These are phyloP conservation scores for Arbutus unedo DNA, from an alignment of 148 eudicot species.

Conservation along the genomic window DNA sequence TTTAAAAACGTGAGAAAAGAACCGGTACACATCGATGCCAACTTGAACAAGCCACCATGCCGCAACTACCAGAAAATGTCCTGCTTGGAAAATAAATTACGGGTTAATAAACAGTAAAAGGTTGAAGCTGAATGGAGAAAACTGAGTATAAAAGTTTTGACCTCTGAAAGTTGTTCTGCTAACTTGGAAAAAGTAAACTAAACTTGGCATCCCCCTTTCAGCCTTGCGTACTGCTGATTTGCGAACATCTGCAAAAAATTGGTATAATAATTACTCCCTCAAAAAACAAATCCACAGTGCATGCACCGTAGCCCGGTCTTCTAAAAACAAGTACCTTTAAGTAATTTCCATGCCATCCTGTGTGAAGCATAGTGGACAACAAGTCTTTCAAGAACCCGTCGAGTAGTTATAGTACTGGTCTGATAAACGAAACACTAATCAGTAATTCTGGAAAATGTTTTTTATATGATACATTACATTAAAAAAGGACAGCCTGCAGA, in stretches of 20 bases:
- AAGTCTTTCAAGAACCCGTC: slow-evolving; percentile 83
- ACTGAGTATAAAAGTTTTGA: slow-evolving; percentile 11
- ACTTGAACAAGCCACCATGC: slow-evolving; percentile 95
- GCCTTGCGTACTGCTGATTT: slow-evolving; percentile 87
- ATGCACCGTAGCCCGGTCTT: not conserved
- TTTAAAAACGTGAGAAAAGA: slow-evolving; percentile 38
- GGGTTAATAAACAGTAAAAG: not conserved
- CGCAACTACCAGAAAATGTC: slow-evolving; percentile 75
- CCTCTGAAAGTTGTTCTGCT: slow-evolving; percentile 81
- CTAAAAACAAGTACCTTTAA: slow-evolving; percentile 56
- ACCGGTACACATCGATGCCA: slow-evolving; percentile 62
- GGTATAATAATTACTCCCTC: slow-evolving; percentile 5
- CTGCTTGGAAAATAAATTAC: slow-evolving; percentile 35
- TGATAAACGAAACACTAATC: slow-evolving; percentile 24
- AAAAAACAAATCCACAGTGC: not conserved
- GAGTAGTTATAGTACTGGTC: slow-evolving; percentile 80
- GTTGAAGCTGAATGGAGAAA: slow-evolving; percentile 10
- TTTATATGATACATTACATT: not conserved
- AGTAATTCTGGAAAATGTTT: slow-evolving; percentile 1
- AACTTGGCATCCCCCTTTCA: slow-evolving; percentile 60
- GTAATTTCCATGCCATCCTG: slow-evolving; percentile 93
- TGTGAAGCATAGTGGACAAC: slow-evolving; percentile 74
- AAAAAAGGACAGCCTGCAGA: not conserved
- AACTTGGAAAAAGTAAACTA: slow-evolving; percentile 54
- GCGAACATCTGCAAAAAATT: slow-evolving; percentile 61